These are phyloP conservation scores for Candida namnaoensis DNA, from an alignment of 805 yeast genomes.

Conservation along the genomic window DNA sequence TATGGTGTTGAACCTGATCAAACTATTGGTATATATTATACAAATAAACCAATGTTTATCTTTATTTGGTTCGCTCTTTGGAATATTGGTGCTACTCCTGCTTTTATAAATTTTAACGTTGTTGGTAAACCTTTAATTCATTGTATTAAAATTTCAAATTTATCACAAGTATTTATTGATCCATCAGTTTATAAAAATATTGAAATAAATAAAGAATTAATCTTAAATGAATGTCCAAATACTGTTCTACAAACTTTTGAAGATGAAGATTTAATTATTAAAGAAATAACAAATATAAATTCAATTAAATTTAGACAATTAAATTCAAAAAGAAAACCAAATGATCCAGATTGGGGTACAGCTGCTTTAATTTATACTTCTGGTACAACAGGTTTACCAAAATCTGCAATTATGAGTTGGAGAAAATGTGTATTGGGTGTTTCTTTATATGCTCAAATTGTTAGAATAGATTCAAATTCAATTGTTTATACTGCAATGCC, in stretches of 20 bases:
- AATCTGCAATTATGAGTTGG: conserved; percentile 92
- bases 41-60: conserved; percentile 77
- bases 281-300: conserved; percentile 27
- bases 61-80: conserved; percentile 80
- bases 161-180: conserved; percentile 63
- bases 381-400: conserved; percentile 93
- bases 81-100: conserved; percentile 88
- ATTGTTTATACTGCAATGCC: conserved; percentile 90
- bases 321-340: conserved; percentile 48
- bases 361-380: conserved; percentile 79
- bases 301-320: conserved; percentile 45
- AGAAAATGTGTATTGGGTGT: conserved; percentile 71
- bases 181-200: conserved; percentile 54
- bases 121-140: conserved; percentile 69
- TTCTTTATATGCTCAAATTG: conserved; percentile 57
- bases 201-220: conserved; percentile 35
- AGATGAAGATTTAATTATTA: conserved; percentile 34
- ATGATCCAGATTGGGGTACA: conserved; percentile 49
- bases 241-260: conserved; percentile 41
- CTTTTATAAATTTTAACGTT: conserved; percentile 77
- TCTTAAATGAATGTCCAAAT: conserved; percentile 26
- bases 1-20: conserved; percentile 61
- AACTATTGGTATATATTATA: conserved; percentile 64
- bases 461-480: conserved; percentile 45
- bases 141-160: conserved; percentile 63